Base-by-base conservation (phyloP, 2,329 filamentous ascomycete genomes). In the Aspergillus calidoustus region DNA sequence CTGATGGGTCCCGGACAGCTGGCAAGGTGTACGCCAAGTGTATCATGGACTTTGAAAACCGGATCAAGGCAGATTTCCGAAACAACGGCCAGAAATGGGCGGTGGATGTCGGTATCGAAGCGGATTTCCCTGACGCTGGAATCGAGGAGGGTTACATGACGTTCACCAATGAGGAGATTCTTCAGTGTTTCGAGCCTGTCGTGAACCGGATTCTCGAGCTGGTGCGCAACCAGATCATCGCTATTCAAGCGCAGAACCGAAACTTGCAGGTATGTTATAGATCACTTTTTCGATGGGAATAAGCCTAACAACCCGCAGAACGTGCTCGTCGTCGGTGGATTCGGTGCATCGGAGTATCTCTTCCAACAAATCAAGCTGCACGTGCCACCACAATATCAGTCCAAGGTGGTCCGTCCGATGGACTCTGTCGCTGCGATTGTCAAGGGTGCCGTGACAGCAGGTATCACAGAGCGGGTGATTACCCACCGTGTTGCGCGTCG, bases 131-230 rank as follows among this genome's bases (percentile, higher is more conserved):
- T 44, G 95, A 98, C 75, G 95, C 95, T 34, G 93, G 93, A 69
- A 98, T 99, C 69, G 95, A 98, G 81, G 95, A 99, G 79, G 94
- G 95, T 54, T 98, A 97, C 83, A 99, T 99, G 95, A 98, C 94
- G 2, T 99, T 99, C 77, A 98, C 93, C 64, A 98, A 99, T 76
- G 95, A 98, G 80, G 95, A 99, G 80, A 98, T 99, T 71, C 84
- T 99, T 69, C 94, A 98, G 81, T 98, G 95, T 82, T 99, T 98
- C 77, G 94, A 98, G 83, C 95, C 95, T 13, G 95, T 99, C 9
- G 94, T 98, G 59, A 97, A 98, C 83, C 87, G 95, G 61, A 98
- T 99, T 75, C 82, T 98, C 70, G 95, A 98, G 79, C 86, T 98
- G 67, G 95, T 98, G 63, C 87, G 94, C 69, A 98, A 98, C 80